Evolutionary conservation across 129 eudicot species (phyloP).

Genomic region (Pittosporum tobira): DNA sequence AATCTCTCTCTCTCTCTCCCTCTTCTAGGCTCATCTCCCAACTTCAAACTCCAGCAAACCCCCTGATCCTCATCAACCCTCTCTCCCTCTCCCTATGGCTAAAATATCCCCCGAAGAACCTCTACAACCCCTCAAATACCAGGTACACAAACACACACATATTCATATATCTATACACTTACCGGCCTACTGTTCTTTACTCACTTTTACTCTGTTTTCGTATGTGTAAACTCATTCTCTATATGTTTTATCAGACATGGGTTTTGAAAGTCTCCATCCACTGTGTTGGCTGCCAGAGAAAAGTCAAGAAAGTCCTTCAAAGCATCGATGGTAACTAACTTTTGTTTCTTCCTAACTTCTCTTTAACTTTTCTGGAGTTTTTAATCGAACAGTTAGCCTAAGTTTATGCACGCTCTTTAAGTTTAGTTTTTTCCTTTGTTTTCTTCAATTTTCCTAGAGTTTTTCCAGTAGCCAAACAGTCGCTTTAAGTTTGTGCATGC

Average conservation of each 20-base stretch:
- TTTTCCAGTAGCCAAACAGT: neutral
- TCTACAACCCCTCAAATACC: conserved; percentile 39
- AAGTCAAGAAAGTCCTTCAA: conserved; percentile 78
- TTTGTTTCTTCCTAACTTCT: neutral
- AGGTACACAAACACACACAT: conserved; percentile 20
- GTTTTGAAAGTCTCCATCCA: conserved; percentile 78
- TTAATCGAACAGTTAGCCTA: no score
- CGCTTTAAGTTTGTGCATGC: neutral
- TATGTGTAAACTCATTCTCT: neutral
- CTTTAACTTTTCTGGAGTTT: no score
- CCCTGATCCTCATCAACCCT: conserved; percentile 9
- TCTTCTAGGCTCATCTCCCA: neutral
- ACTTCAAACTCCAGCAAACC: neutral
- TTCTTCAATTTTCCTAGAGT: neutral
- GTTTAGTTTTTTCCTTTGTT: neutral
- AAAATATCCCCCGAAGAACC: conserved; percentile 29
- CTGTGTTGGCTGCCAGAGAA: conserved; percentile 80
- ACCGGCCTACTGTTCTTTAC: neutral
- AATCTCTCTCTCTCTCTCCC: conserved; percentile 17
- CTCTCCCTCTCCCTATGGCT: conserved; percentile 33
- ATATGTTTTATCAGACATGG: conserved; percentile 44
- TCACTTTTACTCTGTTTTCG: neutral
- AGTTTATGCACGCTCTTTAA: neutral
- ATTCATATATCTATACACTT: neutral
- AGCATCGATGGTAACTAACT: conserved; percentile 55